Conservation (phyloP, 345 rosid genomes). For the Ailanthus altissimus region DNA sequence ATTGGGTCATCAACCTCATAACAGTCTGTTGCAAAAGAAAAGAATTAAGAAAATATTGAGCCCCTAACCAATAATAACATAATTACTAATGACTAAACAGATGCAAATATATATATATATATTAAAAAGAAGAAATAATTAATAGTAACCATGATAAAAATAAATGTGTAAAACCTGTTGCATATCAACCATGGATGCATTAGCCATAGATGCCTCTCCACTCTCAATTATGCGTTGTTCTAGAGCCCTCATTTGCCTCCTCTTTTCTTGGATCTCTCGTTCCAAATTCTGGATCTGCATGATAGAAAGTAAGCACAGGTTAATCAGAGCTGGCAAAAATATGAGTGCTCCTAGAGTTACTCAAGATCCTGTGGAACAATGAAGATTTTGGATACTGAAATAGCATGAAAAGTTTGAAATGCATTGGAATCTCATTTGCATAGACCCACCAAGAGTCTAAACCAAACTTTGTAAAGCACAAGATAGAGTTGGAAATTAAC, state of each 20-base stretch:
- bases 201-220: constrained; percentile 91
- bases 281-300: constrained; percentile 80
- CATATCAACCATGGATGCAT: constrained; percentile 91
- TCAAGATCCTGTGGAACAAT: not conserved
- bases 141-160: constrained; percentile 17
- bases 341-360: not conserved
- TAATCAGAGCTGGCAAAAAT: constrained; percentile 5
- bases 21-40: constrained; percentile 64
- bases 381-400: constrained; percentile 10
- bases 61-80: not conserved
- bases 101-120: not conserved
- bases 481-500: not conserved
- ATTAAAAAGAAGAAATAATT: not conserved
- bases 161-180: constrained; percentile 65
- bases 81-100: constrained; percentile 1
- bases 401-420: constrained; percentile 1
- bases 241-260: constrained; percentile 77
- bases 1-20: constrained; percentile 87
- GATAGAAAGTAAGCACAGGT: constrained; percentile 23
- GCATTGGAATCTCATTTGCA: not conserved
- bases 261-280: constrained; percentile 85
- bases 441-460: not conserved
- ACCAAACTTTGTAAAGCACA: not conserved
- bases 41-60: constrained; percentile 21
- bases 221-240: constrained; percentile 90